Evolutionary conservation across 192 early-diverging fungal genomes (phyloP).

Genomic region (Obelidium mucronatum): DNA sequence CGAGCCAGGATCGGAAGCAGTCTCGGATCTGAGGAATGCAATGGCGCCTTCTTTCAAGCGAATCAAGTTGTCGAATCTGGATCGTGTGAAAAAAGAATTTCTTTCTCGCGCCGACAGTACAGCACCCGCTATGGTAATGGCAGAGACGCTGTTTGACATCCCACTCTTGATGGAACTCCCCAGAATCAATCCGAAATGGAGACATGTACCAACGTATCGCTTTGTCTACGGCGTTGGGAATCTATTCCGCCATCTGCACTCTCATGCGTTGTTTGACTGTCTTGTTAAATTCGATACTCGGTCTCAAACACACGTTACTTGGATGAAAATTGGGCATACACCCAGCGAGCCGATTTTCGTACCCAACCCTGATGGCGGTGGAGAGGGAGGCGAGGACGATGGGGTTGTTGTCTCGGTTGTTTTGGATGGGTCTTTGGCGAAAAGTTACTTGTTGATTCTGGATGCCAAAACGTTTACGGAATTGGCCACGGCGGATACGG

Average conservation of each 20-base stretch:
- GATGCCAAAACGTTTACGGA: conserved; percentile 74
- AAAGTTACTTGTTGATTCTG: conserved; percentile 76
- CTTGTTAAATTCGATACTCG: conserved; percentile 13
- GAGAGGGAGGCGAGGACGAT: conserved; percentile 66
- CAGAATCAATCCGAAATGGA: conserved; percentile 40
- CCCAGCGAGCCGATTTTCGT: conserved; percentile 86
- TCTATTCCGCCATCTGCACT: conserved; percentile 33
- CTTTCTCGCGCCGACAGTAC: background rate
- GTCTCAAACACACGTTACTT: conserved; percentile 29
- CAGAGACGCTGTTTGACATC: background rate
- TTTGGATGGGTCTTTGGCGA: conserved; percentile 64
- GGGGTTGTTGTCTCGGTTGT: conserved; percentile 81
- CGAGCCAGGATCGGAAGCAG: background rate
- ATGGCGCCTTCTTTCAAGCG: conserved; percentile 32
- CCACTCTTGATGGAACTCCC: conserved; percentile 10
- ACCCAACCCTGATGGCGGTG: conserved; percentile 54
- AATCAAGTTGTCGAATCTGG: background rate
- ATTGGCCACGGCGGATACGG: conserved; percentile 70
- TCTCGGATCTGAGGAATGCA: conserved; percentile 43
- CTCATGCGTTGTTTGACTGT: conserved; percentile 44
- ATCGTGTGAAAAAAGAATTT: background rate
- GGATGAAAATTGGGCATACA: conserved; percentile 71
- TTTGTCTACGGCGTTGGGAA: conserved; percentile 42
- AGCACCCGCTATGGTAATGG: background rate
- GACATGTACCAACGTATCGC: conserved; percentile 36